Percentiles rank a stretch among this genome's conserved stretches.
Conservation (phyloP, 2,329 filamentous ascomycete species). For the Monosporascus sp. region DNA sequence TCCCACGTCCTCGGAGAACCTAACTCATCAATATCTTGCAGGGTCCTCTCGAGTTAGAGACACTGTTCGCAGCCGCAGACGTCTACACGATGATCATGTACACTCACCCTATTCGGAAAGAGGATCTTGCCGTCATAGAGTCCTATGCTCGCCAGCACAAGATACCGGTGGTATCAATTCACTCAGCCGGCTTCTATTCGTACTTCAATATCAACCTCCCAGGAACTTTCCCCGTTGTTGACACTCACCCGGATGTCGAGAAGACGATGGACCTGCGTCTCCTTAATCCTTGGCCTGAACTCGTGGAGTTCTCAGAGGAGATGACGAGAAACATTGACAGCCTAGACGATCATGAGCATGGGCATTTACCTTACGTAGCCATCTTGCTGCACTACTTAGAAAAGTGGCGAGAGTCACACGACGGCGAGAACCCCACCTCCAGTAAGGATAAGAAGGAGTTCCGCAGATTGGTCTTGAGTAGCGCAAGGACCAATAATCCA, state of each 20-base stretch:
- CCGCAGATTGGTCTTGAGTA: conserved; percentile 61
- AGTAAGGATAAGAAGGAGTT: conserved; percentile 89
- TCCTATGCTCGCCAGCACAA: conserved; percentile 48
- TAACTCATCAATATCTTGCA: conserved; percentile 13
- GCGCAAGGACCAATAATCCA: conserved; percentile 64
- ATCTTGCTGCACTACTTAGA: conserved; percentile 79
- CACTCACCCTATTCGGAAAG: conserved; percentile 42
- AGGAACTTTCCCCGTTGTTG: conserved; percentile 82
- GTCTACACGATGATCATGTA: conserved; percentile 53
- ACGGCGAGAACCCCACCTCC: conserved; percentile 61
- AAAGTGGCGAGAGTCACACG: conserved; percentile 69
- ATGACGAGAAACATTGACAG: conserved; percentile 65
- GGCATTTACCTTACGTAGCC: conserved; percentile 83
- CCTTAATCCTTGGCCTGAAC: conserved; percentile 79
- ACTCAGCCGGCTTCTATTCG: conserved; percentile 89
- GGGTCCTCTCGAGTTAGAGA: conserved; percentile 31
- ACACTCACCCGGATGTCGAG: conserved; percentile 88
- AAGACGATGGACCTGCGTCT: conserved; percentile 81
- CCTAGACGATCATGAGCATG: conserved; percentile 76
- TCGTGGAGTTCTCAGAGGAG: conserved; percentile 60
- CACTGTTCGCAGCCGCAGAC: conserved; percentile 35
- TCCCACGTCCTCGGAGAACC: not conserved
- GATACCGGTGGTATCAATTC: conserved; percentile 74
- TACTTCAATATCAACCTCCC: conserved; percentile 78
- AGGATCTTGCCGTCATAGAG: conserved; percentile 41